Base-by-base conservation (phyloP, 768 basidiomycete species). In the Boletus rufocinnamomeus region DNA sequence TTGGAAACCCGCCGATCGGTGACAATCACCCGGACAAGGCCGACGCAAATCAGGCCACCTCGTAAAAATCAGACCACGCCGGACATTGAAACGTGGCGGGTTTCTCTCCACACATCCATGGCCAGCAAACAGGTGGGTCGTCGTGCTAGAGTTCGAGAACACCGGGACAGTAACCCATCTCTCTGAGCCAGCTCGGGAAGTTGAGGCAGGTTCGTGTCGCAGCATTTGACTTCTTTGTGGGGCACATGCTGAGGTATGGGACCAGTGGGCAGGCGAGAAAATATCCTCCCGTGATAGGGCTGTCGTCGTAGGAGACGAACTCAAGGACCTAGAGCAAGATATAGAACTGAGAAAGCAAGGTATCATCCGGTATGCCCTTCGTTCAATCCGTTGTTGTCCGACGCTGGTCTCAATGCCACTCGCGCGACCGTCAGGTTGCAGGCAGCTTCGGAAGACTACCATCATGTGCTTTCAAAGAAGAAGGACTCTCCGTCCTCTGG, bases 191-290 rank as follows among this genome's bases (percentile, higher is more conserved):
- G 90, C 81, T 92, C 63, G 89, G 88, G 65, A 89, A 89, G 73
- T 72, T 91, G 44, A 86, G 84, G 60, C 90, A 91, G 83, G 90
- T 89, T 60, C 56, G 80, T 68, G 3, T 32, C 44, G 32, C 55
- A 50, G 53, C 17, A 11, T 23, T 40, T 59, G 41, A 48, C 32
- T 57, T 44, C 27, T 48, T 54, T 50, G 37, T 54, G 38, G 13
- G 30, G 37, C 54, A 45, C 37, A 52, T 35, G 53, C 51, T 65
- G 68, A 66, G 74, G 66, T 69, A 59, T 21, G 21, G 17, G 11
- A 49, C 19, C 66, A 95, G 90, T 91, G 92, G 89, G 91, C 91
- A 6, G 91, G 90, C 43, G 93, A 95, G 75, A 88, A 91, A 64
- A 92, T 97, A 53, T 86, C 90, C 41, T 82, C 88, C 27, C 84